phyloP scores from a whole-genome alignment of 73 alveolate genomes.

The Paramecium biaurelia region DNA sequence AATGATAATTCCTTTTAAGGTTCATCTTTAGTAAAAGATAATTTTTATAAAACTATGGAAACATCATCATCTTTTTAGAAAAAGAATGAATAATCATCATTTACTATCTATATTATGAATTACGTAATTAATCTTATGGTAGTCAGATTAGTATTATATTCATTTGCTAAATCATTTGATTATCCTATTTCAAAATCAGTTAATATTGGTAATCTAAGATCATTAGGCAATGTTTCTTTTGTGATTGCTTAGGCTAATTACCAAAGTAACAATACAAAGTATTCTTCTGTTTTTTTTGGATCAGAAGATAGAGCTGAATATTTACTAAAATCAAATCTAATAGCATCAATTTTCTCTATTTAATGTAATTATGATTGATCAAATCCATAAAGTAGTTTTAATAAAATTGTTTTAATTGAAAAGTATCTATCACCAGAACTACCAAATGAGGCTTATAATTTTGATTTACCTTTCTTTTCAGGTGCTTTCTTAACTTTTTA shows the following conservation, averaged over 20 bases:
- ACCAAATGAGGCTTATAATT: background rate
- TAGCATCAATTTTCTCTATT: background rate
- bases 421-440: slow-evolving; percentile 20
- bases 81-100: slow-evolving; percentile 37
- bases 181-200: background rate
- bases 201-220: background rate
- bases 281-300: slow-evolving; percentile 2
- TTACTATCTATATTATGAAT: background rate
- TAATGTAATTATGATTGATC: slow-evolving; percentile 4
- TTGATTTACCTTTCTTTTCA: background rate
- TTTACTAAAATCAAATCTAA: slow-evolving; percentile 16
- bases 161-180: background rate
- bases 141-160: background rate
- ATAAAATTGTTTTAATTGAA: background rate
- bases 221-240: slow-evolving; percentile 23
- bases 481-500: background rate
- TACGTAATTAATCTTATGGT: background rate
- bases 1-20: background rate
- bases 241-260: slow-evolving; percentile 35
- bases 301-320: slow-evolving; percentile 28
- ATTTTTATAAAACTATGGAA: background rate
- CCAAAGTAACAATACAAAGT: background rate
- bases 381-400: slow-evolving; percentile 21
- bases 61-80: background rate
- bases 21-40: background rate